A percentile compares a stretch with the other conserved stretches of the same genome.
Evolutionary conservation across 768 basidiomycete species (phyloP).

Genomic region (Wakefieldia striispora): DNA sequence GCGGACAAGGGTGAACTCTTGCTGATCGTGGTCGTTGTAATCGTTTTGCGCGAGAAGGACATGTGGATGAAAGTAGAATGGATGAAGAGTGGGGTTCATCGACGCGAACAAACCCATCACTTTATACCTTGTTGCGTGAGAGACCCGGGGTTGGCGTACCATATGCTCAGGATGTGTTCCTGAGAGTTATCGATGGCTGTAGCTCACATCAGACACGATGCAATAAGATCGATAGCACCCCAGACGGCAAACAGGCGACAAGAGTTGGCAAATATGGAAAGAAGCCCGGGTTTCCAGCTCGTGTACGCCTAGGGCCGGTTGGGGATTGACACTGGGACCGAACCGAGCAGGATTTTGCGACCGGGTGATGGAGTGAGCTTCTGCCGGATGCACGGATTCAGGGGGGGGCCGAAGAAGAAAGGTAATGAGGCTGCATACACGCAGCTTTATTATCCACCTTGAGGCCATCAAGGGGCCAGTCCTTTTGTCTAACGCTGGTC

Average conservation of each 20-base stretch:
- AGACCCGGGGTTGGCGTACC: neutral
- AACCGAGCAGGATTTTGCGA: neutral
- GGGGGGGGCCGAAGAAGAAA: neutral
- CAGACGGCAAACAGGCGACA: neutral
- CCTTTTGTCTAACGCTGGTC: neutral
- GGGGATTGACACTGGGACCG: neutral
- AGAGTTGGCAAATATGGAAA: slow-evolving; percentile 9
- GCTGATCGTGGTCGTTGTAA: slow-evolving; percentile 5
- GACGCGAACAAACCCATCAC: neutral
- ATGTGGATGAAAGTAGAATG: slow-evolving; percentile 7
- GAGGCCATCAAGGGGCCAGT: slow-evolving; percentile 12
- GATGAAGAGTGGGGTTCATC: neutral
- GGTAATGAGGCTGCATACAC: neutral
- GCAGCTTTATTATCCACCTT: slow-evolving; percentile 1
- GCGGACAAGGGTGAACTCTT: slow-evolving; percentile 14
- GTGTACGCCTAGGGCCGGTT: neutral
- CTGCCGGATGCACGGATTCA: neutral
- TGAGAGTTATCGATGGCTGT: slow-evolving; percentile 3
- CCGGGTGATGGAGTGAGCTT: neutral
- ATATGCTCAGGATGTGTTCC: slow-evolving; percentile 1
- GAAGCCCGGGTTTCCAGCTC: neutral
- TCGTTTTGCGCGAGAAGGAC: slow-evolving; percentile 16
- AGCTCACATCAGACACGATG: slow-evolving; percentile 16
- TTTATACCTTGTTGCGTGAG: slow-evolving; percentile 18
- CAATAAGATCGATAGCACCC: slow-evolving; percentile 7